These are phyloP conservation scores for Penstemon barbatus DNA, from an alignment of 257 asterid genomes.

Conservation along the genomic window DNA sequence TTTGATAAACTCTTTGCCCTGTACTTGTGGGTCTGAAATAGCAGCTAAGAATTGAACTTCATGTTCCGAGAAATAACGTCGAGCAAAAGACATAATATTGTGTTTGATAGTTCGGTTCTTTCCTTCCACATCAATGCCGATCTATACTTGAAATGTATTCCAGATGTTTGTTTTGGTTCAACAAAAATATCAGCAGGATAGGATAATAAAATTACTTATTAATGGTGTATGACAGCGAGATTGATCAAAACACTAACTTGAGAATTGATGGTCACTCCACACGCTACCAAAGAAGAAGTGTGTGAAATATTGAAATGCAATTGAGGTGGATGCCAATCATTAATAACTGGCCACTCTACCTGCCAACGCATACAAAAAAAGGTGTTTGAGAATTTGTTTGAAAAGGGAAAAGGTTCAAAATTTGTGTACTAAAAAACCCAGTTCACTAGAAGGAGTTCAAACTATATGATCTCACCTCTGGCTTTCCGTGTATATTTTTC, in stretches of 20 bases:
- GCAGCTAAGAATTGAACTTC: conserved; percentile 59
- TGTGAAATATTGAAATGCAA: conserved; percentile 90
- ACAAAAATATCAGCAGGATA: conserved; percentile 10
- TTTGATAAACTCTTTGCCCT: conserved; percentile 75
- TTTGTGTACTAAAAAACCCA: conserved; percentile 9
- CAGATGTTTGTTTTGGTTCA: background rate
- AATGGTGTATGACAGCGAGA: conserved; percentile 17
- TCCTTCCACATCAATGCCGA: conserved; percentile 91
- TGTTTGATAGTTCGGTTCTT: conserved; percentile 62
- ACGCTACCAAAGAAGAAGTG: conserved; percentile 84
- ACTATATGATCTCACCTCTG: conserved; percentile 56
- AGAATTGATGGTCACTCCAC: conserved; percentile 68
- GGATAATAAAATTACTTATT: background rate
- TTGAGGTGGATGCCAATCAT: conserved; percentile 49
- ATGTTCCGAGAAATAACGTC: conserved; percentile 62
- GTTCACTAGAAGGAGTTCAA: background rate
- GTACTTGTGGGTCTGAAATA: conserved; percentile 67
- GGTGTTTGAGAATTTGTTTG: background rate
- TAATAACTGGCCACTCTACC: conserved; percentile 63
- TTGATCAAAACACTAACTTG: conserved; percentile 55
- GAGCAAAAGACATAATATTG: conserved; percentile 63
- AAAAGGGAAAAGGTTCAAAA: background rate
- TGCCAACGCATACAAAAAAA: conserved; percentile 33
- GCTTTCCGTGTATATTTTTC: conserved; percentile 77
- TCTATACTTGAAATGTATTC: conserved; percentile 43